Percentiles rank a stretch among this genome's conserved stretches.
phyloP scores from a whole-genome alignment of 2,329 filamentous ascomycete genomes.

The Talaromyces sp. region DNA sequence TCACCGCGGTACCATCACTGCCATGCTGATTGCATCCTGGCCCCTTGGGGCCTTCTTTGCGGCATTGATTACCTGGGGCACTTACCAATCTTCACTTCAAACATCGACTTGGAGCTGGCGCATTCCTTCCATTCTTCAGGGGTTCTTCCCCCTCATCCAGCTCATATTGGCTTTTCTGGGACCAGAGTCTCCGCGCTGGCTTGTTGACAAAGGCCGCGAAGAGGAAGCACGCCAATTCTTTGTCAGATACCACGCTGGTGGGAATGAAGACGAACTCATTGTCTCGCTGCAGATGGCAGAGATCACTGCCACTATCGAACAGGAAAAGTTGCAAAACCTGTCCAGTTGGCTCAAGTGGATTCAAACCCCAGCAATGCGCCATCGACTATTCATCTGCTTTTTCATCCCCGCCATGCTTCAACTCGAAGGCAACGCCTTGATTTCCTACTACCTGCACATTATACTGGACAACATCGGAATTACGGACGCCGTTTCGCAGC shows the following conservation, averaged over 20 bases:
- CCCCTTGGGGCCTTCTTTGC: slow-evolving; percentile 28
- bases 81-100: slow-evolving; percentile 31
- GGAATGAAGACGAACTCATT: not conserved
- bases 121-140: slow-evolving; percentile 47
- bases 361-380: not conserved
- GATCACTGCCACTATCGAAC: not conserved
- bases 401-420: not conserved
- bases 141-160: slow-evolving; percentile 24
- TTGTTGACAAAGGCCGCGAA: not conserved
- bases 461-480: not conserved
- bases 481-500: not conserved
- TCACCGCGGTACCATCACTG: slow-evolving; percentile 57
- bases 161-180: not conserved
- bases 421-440: not conserved
- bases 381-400: not conserved
- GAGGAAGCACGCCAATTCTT: not conserved
- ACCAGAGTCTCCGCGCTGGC: not conserved
- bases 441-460: not conserved
- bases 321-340: not conserved
- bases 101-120: slow-evolving; percentile 44
- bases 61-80: slow-evolving; percentile 24
- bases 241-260: not conserved
- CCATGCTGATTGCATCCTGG: slow-evolving; percentile 55
- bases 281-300: not conserved
- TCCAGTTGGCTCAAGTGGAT: not conserved